A percentile compares a stretch with the other conserved stretches of the same genome.
Conservation (phyloP, 108 stramenopile genomes). For the Heterococcus sp. region DNA sequence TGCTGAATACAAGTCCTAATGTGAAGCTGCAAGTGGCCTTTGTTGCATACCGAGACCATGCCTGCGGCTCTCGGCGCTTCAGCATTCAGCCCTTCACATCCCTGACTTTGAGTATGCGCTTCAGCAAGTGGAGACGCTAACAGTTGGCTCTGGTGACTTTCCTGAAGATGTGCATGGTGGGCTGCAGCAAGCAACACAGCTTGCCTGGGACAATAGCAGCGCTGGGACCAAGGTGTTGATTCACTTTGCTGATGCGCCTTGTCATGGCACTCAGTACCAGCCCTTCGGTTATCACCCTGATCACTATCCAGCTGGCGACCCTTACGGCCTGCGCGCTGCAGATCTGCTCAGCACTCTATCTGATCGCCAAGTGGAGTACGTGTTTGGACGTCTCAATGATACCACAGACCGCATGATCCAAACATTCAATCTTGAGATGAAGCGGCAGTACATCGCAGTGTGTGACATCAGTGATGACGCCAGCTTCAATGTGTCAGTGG, state of each 20-base stretch:
- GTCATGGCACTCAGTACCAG: slow-evolving; percentile 47
- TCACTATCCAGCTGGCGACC: not conserved
- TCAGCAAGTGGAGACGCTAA: too few species aligned
- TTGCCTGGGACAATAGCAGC: not conserved
- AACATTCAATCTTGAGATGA: not conserved
- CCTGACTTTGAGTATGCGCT: too few species aligned
- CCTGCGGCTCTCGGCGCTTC: too few species aligned
- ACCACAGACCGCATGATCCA: not conserved
- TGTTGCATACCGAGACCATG: too few species aligned
- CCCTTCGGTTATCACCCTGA: slow-evolving; percentile 25
- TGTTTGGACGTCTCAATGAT: not conserved
- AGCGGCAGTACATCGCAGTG: not conserved
- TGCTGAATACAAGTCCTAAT: too few species aligned
- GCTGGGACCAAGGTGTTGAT: slow-evolving; percentile 51
- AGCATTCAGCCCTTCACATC: too few species aligned
- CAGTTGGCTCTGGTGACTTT: slow-evolving; percentile 31
- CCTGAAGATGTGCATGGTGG: slow-evolving; percentile 55
- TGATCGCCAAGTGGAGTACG: not conserved
- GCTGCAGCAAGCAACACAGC: slow-evolving; percentile 37
- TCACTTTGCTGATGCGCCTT: slow-evolving; percentile 46
- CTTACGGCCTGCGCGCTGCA: not conserved
- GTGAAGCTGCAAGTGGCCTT: too few species aligned
- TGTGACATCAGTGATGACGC: not conserved
- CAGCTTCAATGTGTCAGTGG: slow-evolving; percentile 17
- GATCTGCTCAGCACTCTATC: not conserved